These are phyloP conservation scores for Clonostachys solani DNA, from an alignment of 2,329 filamentous ascomycete genomes.

Conservation along the genomic window DNA sequence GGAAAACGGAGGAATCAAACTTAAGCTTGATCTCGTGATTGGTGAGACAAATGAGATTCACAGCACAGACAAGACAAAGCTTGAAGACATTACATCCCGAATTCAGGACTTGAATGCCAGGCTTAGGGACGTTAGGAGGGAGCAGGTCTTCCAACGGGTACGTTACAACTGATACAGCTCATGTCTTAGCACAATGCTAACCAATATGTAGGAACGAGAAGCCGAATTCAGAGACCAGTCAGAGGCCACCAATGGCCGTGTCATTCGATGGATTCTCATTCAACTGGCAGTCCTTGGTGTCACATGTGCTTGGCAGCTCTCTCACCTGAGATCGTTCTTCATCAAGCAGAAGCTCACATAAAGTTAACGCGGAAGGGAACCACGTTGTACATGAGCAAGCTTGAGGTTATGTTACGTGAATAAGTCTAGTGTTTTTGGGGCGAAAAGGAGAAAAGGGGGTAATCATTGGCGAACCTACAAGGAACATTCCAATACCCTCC, in stretches of 20 bases:
- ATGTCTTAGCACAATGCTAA: background rate
- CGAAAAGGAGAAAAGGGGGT: too few relatives aligned
- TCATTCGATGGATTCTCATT: slow-evolving; percentile 90
- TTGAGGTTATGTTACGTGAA: too few relatives aligned
- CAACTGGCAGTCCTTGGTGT: slow-evolving; percentile 79
- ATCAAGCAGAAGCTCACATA: slow-evolving; percentile 99
- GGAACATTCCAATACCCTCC: too few relatives aligned
- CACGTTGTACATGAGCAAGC: background rate
- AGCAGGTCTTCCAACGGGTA: slow-evolving; percentile 96
- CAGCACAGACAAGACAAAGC: slow-evolving; percentile 88
- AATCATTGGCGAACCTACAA: too few relatives aligned
- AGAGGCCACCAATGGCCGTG: slow-evolving; percentile 85
- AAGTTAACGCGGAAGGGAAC: slow-evolving; percentile 6
- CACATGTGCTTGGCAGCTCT: slow-evolving; percentile 96
- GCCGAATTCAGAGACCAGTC: slow-evolving; percentile 98
- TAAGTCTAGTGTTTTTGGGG: too few relatives aligned
- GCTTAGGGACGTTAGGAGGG: slow-evolving; percentile 81
- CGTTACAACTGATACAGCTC: slow-evolving; percentile 13
- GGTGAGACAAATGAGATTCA: slow-evolving; percentile 93
- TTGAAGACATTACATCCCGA: slow-evolving; percentile 82
- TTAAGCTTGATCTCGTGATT: slow-evolving; percentile 87
- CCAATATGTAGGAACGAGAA: slow-evolving; percentile 72
- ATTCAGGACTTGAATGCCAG: slow-evolving; percentile 86
- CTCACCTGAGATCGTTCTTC: slow-evolving; percentile 93
- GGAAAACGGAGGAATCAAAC: slow-evolving; percentile 72